Evolutionary conservation across 306 rosid genomes (phyloP), one percentile per base, ranked within the genome.

Genomic region (Trifolium pratense): DNA sequence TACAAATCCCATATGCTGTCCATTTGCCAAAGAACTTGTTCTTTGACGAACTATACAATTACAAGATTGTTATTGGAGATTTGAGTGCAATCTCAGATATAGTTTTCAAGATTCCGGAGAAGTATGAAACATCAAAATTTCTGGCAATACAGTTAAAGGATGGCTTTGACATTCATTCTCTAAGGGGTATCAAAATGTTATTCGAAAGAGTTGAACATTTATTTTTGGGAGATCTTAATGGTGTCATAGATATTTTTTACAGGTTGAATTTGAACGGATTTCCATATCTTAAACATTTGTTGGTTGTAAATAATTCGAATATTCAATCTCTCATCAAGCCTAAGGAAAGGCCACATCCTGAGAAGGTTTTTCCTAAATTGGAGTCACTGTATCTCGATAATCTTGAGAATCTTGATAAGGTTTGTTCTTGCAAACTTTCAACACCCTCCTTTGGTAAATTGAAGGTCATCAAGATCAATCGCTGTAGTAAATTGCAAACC

Each of bases 121-220:
- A 42, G 46, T 46, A 72, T 63, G 80, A 78, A 37, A 7, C 36
- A 1, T 55, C 43, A 10, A 80, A 31, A 51, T 9, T 40, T 8
- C 45, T 87, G 21, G 82, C 76, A 42, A 75, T 82, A 10, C 20
- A 72, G 43, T 63, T 87, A 8, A 36, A 76, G 5, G 42, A 42
- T 0, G 55, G 64, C 57, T 39, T n/a, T 2, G 3, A 40, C n/a
- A 26, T 59, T 66, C 81, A 80, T 55, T 78, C 74, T 17, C 32
- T 64, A 29, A 39, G 14, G 17, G 69, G 81, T 39, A 8, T 84
- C 11, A 68, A 71, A 67, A 71, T 60, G 29, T 29, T 84, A 43
- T 71, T 87, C 5, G 74, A 80, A 39, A 73, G 60, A n/a, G 82
- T 66, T 80, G 79, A 84, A 69, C 39, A 52, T 39, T 75, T 87